Conservation (phyloP, 306 rosid species). For the Chamaecrista fasciculata region DNA sequence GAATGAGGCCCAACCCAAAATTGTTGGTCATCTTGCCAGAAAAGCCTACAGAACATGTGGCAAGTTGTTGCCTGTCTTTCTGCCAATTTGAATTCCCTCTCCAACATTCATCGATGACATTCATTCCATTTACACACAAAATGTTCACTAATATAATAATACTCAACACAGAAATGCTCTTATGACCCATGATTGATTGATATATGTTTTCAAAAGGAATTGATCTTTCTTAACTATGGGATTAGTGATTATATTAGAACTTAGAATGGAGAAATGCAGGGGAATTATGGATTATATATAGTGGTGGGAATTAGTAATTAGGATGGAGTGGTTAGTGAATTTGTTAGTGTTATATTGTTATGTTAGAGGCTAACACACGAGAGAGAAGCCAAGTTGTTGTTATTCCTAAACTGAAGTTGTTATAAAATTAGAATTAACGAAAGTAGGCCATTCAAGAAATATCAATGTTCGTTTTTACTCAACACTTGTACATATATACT, state of each 20-base stretch:
- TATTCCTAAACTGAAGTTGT: neutral
- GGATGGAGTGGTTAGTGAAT: conserved; percentile 9
- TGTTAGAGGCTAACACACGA: too few species aligned
- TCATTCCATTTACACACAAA: conserved; percentile 24
- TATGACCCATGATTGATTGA: conserved; percentile 13
- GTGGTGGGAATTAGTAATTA: neutral
- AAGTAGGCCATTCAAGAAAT: neutral
- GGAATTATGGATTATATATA: neutral
- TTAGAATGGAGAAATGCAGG: neutral
- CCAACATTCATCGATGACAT: conserved; percentile 34
- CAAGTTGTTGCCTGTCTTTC: conserved; percentile 17
- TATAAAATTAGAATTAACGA: neutral
- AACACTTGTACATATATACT: neutral
- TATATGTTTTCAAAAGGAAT: too few species aligned
- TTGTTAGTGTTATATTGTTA: too few species aligned
- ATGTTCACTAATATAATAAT: neutral
- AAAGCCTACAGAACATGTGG: conserved; percentile 30
- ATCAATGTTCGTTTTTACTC: neutral
- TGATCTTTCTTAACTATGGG: too few species aligned
- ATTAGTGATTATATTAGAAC: too few species aligned
- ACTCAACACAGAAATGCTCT: neutral
- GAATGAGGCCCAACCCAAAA: conserved; percentile 19
- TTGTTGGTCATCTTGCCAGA: conserved; percentile 34
- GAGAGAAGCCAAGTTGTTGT: too few species aligned
- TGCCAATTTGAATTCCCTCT: conserved; percentile 28